Conservation (phyloP, 2,329 filamentous ascomycete genomes). For the Colletotrichum musae region DNA sequence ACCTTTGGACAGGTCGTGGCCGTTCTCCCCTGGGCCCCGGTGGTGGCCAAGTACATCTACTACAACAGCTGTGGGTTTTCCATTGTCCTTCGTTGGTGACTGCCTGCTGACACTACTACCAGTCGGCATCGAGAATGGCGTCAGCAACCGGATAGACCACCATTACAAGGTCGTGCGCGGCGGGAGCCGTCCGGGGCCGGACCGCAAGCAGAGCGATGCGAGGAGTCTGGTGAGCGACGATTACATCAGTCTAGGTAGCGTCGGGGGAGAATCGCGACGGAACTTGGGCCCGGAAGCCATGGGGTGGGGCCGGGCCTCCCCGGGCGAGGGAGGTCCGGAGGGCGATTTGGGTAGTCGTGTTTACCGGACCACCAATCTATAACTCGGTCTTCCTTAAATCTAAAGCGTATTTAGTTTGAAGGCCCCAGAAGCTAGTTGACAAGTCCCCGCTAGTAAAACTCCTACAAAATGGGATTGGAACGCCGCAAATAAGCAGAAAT, state of each 20-base stretch:
- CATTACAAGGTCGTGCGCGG: constrained; percentile 14
- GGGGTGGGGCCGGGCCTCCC: neutral
- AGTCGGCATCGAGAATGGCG: constrained; percentile 21
- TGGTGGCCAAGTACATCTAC: constrained; percentile 43
- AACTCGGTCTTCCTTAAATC: too few species aligned
- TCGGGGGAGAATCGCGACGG: neutral
- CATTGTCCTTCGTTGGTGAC: neutral
- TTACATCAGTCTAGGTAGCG: neutral
- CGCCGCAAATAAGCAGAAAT: too few species aligned
- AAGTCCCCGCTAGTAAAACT: too few species aligned
- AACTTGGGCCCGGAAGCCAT: neutral
- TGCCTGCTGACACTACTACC: neutral
- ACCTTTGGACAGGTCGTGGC: constrained; percentile 47
- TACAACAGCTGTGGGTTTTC: constrained; percentile 43
- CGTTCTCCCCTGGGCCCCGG: constrained; percentile 45
- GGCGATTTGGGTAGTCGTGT: neutral
- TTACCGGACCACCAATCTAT: too few species aligned
- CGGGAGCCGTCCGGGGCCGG: neutral
- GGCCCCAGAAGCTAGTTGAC: too few species aligned
- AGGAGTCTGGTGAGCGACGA: too few species aligned
- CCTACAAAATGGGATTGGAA: too few species aligned
- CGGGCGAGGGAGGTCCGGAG: neutral
- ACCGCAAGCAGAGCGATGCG: neutral
- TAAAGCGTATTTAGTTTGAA: too few species aligned
- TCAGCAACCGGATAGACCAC: constrained; percentile 12